Evolutionary conservation across 73 alveolate genomes (phyloP).

Genomic region (Symbiodinium natans): DNA sequence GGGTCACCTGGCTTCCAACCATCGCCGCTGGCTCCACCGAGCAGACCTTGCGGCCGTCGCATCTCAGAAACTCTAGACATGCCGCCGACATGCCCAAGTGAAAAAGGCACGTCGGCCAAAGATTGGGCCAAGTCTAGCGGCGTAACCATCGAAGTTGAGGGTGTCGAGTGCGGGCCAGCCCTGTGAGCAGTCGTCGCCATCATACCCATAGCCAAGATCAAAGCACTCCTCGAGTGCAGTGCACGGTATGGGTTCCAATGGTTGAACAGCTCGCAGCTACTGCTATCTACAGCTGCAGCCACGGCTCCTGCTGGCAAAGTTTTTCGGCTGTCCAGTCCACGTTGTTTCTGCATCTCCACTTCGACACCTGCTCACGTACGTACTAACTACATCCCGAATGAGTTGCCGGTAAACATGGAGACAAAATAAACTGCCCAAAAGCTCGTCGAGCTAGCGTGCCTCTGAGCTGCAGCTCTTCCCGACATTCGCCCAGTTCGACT

Average conservation of each 20-base stretch:
- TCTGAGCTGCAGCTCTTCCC: not conserved
- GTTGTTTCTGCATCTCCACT: not conserved
- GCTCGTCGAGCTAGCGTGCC: not conserved
- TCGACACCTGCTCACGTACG: not conserved
- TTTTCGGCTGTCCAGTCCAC: not conserved
- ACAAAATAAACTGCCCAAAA: too few relatives aligned
- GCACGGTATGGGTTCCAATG: too few relatives aligned
- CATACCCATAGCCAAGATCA: not conserved
- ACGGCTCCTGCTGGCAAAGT: not conserved
- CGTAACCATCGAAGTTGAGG: slow-evolving; percentile 35
- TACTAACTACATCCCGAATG: too few relatives aligned
- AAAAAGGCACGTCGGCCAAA: not conserved
- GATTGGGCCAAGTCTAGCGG: not conserved
- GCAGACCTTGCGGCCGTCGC: not conserved
- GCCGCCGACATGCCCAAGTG: too few relatives aligned
- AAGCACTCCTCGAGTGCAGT: slow-evolving; percentile 58
- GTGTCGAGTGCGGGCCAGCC: slow-evolving; percentile 50
- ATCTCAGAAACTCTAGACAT: too few relatives aligned
- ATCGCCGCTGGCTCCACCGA: slow-evolving; percentile 7
- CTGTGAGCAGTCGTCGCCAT: slow-evolving; percentile 59
- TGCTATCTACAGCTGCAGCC: too few relatives aligned
- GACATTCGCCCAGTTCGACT: not conserved
- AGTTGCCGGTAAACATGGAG: too few relatives aligned
- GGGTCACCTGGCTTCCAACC: not conserved
- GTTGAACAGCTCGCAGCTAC: too few relatives aligned